Base-by-base conservation (phyloP, 2,329 filamentous ascomycete species). In the Orbilia ellipsospora region DNA sequence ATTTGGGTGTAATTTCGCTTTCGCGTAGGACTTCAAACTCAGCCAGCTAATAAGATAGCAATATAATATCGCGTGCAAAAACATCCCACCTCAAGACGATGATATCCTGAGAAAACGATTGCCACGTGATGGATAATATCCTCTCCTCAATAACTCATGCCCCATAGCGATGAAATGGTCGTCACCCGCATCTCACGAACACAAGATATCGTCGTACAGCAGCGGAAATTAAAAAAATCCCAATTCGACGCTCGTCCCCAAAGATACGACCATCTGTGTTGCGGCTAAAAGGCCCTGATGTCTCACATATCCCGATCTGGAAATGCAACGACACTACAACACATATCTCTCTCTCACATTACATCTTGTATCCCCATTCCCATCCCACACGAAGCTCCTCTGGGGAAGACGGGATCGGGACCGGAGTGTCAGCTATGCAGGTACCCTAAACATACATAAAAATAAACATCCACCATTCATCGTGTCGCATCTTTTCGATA, bases 281-380 rank as follows among this genome's bases (percentile, higher is more conserved):
- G 57, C 57, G 28, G 45, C 8, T 23, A 23, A 36, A 36, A 36
- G 10, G 31, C 31, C 31, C 28, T 57, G 56, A 57, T 70, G 57
- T 57, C 42, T 45, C 23, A 7, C 1, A 36, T 12, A 8, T 13
- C 55, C 52, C 20, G 2, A 44, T 72, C 40, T 4, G 13, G 57
- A 67, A 73, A 73, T 73, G 40, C 69, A 73, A 73, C 69, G 56
- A 62, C 56, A 36, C 16, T 6, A 7, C 69, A 73, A 67, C 69
- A 67, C 69, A 52, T 50, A 48, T 65, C 15, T 23, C 18, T 2
- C 42, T 20, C 51, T 18, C 56, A 4, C 56, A 4, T 1, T 23
- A 28, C 2, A 20, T 7, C 40, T 18, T 10, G 26, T n/a, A 23
- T 28, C 31, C 31, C 31, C 31, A 10, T 36, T 36, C 6, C 10